phyloP scores from a whole-genome alignment of 1,139 yeast species.

The Hemisphaericaspora subhashii region DNA sequence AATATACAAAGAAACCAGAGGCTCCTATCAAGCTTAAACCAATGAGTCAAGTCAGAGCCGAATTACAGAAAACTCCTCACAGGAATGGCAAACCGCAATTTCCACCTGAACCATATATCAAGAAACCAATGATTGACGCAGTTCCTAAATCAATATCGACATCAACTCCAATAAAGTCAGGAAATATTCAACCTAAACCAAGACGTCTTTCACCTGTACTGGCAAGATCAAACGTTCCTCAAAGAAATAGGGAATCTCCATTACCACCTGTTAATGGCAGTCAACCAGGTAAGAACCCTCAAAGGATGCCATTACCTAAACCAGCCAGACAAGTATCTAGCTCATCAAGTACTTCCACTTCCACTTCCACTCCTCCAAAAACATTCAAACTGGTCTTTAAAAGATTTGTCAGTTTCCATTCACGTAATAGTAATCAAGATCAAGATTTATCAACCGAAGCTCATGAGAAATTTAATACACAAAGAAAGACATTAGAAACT shows the following conservation, averaged over 20 bases:
- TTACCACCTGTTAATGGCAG: too few relatives aligned
- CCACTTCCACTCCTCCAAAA: conserved; percentile 6
- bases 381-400: conserved; percentile 19
- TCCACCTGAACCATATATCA: background rate
- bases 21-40: background rate
- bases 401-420: conserved; percentile 2
- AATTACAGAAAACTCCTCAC: background rate
- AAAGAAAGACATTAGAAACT: background rate
- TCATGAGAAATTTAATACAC: background rate
- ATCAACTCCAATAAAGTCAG: too few relatives aligned
- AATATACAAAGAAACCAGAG: too few relatives aligned
- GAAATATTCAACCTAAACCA: background rate
- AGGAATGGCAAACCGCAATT: too few relatives aligned
- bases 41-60: background rate
- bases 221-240: too few relatives aligned
- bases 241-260: too few relatives aligned
- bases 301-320: background rate
- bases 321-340: background rate
- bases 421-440: background rate
- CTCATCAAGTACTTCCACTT: background rate
- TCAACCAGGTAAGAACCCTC: background rate
- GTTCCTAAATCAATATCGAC: too few relatives aligned
- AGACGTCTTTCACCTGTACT: too few relatives aligned
- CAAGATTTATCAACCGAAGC: background rate
- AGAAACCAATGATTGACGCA: background rate